Percentiles rank a stretch among this genome's conserved stretches.
Evolutionary conservation across 129 eudicot species (phyloP).

Genomic region (Centrapalus pauciflorus): DNA sequence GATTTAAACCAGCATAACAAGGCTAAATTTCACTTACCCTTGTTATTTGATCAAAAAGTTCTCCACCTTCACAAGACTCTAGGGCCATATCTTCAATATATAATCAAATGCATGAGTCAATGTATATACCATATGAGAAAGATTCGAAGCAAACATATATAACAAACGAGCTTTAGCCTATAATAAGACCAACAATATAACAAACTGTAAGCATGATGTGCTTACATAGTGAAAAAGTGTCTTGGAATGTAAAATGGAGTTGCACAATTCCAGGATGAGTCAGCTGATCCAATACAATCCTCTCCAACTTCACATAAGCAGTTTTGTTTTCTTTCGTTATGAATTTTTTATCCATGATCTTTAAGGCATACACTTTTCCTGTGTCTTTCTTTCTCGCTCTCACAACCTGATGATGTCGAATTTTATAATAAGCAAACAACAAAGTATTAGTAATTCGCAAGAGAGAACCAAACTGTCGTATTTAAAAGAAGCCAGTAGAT

Average conservation of each 20-base stretch:
- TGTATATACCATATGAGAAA: slow-evolving; percentile 15
- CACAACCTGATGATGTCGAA: slow-evolving; percentile 59
- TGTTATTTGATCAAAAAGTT: slow-evolving; percentile 94
- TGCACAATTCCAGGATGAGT: slow-evolving; percentile 94
- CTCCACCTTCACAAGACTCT: slow-evolving; percentile 99
- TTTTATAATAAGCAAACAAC: background rate
- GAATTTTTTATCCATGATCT: slow-evolving; percentile 98
- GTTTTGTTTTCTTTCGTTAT: slow-evolving; percentile 97
- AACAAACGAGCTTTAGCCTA: background rate
- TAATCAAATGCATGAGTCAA: slow-evolving; percentile 24
- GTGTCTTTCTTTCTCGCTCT: slow-evolving; percentile 96
- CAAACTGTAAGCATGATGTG: slow-evolving; percentile 19
- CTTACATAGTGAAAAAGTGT: slow-evolving; percentile 87
- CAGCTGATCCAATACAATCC: slow-evolving; percentile 93
- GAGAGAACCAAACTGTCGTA: background rate
- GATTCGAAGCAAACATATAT: background rate
- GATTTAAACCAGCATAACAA: slow-evolving; percentile 10
- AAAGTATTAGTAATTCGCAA: background rate
- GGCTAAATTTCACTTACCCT: slow-evolving; percentile 60
- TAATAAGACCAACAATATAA: background rate
- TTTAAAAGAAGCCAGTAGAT: background rate
- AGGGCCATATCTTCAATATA: slow-evolving; percentile 85
- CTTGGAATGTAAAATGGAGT: slow-evolving; percentile 89
- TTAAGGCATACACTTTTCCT: slow-evolving; percentile 79
- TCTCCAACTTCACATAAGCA: slow-evolving; percentile 93